Conservation (phyloP, 495 filamentous ascomycete genomes). For the Penicillium paxilli region DNA sequence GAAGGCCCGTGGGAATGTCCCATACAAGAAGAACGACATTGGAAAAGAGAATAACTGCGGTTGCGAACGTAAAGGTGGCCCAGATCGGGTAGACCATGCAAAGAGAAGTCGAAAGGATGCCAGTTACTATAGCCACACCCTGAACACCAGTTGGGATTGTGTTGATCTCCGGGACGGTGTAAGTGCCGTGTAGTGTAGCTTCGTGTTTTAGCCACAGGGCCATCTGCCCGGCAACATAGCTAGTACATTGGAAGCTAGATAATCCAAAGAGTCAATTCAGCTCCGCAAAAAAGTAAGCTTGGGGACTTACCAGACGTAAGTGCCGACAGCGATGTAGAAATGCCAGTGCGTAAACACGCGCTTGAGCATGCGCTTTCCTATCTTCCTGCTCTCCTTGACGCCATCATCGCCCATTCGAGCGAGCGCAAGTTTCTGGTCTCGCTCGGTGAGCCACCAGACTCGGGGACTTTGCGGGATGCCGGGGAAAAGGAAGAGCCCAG, state of each 20-base stretch:
- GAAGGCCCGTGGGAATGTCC: conserved; percentile 19
- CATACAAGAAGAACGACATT: conserved; percentile 20
- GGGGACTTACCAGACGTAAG: conserved; percentile 16
- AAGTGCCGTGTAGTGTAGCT: conserved; percentile 9
- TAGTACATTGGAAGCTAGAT: conserved; percentile 18
- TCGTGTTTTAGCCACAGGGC: conserved; percentile 23
- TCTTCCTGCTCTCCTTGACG: conserved; percentile 15
- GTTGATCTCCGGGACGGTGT: conserved; percentile 20
- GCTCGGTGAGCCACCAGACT: conserved; percentile 28
- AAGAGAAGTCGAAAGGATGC: conserved; percentile 16
- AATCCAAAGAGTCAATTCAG: background rate
- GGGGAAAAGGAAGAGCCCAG: conserved; percentile 56
- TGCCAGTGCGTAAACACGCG: conserved; percentile 18
- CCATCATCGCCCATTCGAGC: conserved; percentile 20
- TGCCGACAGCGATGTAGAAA: conserved; percentile 16
- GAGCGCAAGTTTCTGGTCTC: conserved; percentile 22
- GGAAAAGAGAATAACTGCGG: conserved; percentile 13
- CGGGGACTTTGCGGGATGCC: conserved; percentile 23
- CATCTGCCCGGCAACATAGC: conserved; percentile 18
- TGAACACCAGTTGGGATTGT: conserved; percentile 23
- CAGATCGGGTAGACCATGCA: conserved; percentile 22
- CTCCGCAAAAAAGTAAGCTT: background rate
- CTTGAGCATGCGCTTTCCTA: conserved; percentile 19
- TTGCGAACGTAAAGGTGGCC: conserved; percentile 16
- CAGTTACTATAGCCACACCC: conserved; percentile 13